Evolutionary conservation across 345 rosid species (phyloP), one percentile per base, ranked within the genome.

Genomic region (Clausena lansium): DNA sequence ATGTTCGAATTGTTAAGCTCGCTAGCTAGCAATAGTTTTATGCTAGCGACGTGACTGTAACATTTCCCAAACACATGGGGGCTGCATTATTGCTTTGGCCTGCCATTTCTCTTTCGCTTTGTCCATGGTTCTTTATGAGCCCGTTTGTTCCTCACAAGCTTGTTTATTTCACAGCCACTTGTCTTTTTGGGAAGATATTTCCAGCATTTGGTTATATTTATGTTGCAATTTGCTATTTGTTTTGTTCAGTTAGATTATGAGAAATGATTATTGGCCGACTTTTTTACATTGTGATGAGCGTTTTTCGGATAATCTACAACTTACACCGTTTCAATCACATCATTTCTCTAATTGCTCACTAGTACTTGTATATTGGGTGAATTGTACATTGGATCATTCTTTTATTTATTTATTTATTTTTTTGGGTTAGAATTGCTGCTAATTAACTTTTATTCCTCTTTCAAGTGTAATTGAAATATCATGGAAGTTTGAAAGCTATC

Each of bases 41-140:
- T 70, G 28, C 75, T 62, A 78, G 86, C 81, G 87, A 87, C 88
- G 32, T 76, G 80, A 85, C 88, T 64, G 41, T 19, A 66, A 47
- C 45, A 25, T 66, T 78, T 71, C 73, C 79, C 90, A 81, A 65
- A 85, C 87, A 80, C 76, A 80, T 77, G 81, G 82, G 78, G 78
- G 73, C 76, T 36, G 47, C 75, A 83, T 81, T 73, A 78, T 79
- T 81, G 85, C 86, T 73, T 76, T 67, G 58, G 52, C 52, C 67
- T 81, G 80, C 84, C 78, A 80, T 85, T 79, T 76, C 79, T 58
- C 81, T 79, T 69, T 87, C 83, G 57, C 27, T 68, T 58, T 83
- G 69, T 59, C 61, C 75, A 64, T 55, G 32, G 50, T 64, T 76
- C 28, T 45, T 47, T 13, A 14, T 64, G 13, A 32, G 9, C 54